Evolutionary conservation across 2,329 filamentous ascomycete genomes (phyloP), one percentile per base, ranked within the genome.

Genomic region (Aureobasidium sp.): DNA sequence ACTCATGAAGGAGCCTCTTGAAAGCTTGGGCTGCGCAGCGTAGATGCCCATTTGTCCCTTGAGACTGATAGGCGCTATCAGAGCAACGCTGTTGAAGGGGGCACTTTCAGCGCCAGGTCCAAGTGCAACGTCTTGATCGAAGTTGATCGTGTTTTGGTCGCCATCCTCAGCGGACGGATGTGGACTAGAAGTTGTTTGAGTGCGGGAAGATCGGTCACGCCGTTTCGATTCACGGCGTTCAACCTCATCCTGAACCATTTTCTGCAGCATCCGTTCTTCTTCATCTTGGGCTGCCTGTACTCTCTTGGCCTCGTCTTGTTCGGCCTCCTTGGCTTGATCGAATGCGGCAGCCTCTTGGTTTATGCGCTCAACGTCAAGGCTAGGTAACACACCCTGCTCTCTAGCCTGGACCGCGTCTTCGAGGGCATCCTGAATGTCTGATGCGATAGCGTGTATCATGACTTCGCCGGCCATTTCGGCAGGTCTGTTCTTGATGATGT

Each of bases 321-420:
- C 73, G 8, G 76, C 74, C 56, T 74, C 69, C 63, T 75, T 76
- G 0, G 80, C 88, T 57, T 84, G 75, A 69, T 81, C 81, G 50
- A 84, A 84, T 32, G 89, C 79, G 27, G 84, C 84, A 26, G 88
- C 88, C 75, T 95, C 90, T 65, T 96, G 90, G 15, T 86, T 86
- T 32, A 89, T 91, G 43, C 92, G 85, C 74, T 97, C 92, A 69
- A 95, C 91, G 70, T 96, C 91, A 7, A 97, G 79, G 36, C 91
- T 96, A 1, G 91, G 92, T 17, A 96, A 78, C 65, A 91, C 84
- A 61, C 86, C 84, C 61, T 87, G 84, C 52, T 88, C 87, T 67
- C 89, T 89, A 32, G 87, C 85, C 66, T 87, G 81, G 1, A 91
- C 89, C n/a, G 90, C 90, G 72, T 95, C 90, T 74, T 97, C 91